Percentiles rank a stretch among this genome's conserved stretches.
Conservation (phyloP, 306 rosid species). For the Mucuna pruriens region DNA sequence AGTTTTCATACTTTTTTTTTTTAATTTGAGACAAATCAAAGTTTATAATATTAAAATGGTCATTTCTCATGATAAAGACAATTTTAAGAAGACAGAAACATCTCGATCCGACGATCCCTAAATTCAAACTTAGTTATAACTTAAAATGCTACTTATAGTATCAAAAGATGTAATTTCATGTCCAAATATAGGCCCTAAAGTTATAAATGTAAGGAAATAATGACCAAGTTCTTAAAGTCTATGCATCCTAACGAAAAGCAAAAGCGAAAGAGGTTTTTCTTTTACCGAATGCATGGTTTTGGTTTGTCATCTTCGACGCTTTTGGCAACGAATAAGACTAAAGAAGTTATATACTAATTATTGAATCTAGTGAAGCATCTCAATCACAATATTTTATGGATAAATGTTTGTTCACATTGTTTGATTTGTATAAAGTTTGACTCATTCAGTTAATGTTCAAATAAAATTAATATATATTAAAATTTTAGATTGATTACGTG, state of each 20-base stretch:
- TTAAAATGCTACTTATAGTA: neutral
- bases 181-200: neutral
- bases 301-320: constrained; percentile 24
- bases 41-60: neutral
- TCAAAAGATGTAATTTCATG: constrained; percentile 3
- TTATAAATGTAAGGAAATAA: neutral
- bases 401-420: neutral
- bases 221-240: neutral
- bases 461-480: neutral
- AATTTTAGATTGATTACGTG: neutral
- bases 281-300: constrained; percentile 6
- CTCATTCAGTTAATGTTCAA: neutral
- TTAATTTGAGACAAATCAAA: neutral
- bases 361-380: constrained; percentile 24
- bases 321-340: neutral
- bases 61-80: neutral
- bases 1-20: neutral
- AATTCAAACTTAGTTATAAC: neutral
- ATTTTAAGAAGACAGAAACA: neutral
- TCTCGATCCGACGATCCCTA: neutral
- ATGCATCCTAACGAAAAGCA: neutral
- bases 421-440: neutral
- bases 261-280: neutral
- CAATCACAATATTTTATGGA: neutral
- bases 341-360: constrained; percentile 9